These are phyloP conservation scores for Podospora conica DNA, from an alignment of 495 filamentous ascomycete species.

Conservation along the genomic window DNA sequence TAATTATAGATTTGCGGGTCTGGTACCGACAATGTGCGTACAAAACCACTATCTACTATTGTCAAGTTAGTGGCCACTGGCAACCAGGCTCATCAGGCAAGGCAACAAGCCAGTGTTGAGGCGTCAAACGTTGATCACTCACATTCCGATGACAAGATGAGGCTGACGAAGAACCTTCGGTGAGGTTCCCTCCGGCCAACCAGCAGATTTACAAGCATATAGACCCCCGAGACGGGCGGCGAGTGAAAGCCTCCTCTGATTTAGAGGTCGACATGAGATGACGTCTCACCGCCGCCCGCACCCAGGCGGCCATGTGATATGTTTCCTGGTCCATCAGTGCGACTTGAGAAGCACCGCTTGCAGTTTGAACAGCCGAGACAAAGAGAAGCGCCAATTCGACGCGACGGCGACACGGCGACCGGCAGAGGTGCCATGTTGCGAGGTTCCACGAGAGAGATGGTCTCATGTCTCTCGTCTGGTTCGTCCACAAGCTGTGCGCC, in stretches of 20 bases:
- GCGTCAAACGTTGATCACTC: not conserved
- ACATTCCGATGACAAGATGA: not conserved
- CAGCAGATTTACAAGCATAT: not conserved
- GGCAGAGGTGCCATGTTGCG: not conserved
- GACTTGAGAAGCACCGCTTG: not conserved
- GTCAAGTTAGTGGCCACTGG: too few relatives aligned
- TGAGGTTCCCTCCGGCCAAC: not conserved
- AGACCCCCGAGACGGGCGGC: not conserved
- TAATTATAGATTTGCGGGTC: not conserved
- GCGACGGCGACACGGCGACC: not conserved
- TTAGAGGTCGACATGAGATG: not conserved
- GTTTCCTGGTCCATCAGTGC: not conserved
- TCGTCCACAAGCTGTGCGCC: not conserved
- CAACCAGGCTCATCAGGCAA: not conserved
- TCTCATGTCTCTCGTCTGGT: not conserved
- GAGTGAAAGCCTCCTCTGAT: not conserved
- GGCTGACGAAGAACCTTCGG: not conserved
- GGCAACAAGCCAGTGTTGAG: not conserved
- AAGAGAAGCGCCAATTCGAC: not conserved
- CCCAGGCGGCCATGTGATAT: not conserved
- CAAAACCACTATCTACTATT: too few relatives aligned
- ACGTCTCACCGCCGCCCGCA: not conserved
- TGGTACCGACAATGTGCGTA: too few relatives aligned
- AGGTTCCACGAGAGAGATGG: not conserved
- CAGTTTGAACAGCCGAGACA: not conserved